Evolutionary conservation across 148 eudicot species (phyloP), one percentile per base, ranked within the genome.

Genomic region (Bassia scoparia): DNA sequence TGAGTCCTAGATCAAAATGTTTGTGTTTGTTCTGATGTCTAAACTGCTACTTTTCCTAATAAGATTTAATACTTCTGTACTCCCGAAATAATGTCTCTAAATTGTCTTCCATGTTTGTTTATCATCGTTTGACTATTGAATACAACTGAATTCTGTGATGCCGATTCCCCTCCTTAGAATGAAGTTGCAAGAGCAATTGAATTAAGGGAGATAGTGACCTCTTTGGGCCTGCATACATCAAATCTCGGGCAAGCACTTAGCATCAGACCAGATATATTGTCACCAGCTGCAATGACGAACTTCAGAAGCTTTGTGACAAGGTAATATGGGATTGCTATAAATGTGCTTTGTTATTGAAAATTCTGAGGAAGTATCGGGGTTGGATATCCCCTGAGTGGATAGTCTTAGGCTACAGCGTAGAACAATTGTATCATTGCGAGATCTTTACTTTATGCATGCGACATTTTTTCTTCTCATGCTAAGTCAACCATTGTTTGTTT

Each of bases 191-290:
- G 99, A 67, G 99, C 97, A 20, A 92, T 92, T 80, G 99, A 96
- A 79, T 69, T 92, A 74, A 81, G 99, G 84, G 97, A 96, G 71
- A 96, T 92, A 44, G 99, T 96, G 61, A 96, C 99, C 62, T 96
- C 99, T 67, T 83, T 96, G 89, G 99, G 72, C 99, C 99, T 62
- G 97, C 99, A 84, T 96, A 96, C 74, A 92, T 96, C 37, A 95
- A 95, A 85, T n/a, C 87, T 95, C 75, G 99, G 99, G 79, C 98
- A 95, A 82, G 98, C 98, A 75, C 88, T 95, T 77, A 95, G 99
- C 88, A 95, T 95, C 76, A 90, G 99, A 56, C 99, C 99, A 53
- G 97, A 95, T 80, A 88, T 95, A 80, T 77, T 95, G 61, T 95
- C 99, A 77, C 99, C 99, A 56, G 83, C 74, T 77, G 99, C 97